Percentiles rank a stretch among this genome's conserved stretches.
phyloP scores from a whole-genome alignment of 306 rosid species.

The Rubus idaeus region DNA sequence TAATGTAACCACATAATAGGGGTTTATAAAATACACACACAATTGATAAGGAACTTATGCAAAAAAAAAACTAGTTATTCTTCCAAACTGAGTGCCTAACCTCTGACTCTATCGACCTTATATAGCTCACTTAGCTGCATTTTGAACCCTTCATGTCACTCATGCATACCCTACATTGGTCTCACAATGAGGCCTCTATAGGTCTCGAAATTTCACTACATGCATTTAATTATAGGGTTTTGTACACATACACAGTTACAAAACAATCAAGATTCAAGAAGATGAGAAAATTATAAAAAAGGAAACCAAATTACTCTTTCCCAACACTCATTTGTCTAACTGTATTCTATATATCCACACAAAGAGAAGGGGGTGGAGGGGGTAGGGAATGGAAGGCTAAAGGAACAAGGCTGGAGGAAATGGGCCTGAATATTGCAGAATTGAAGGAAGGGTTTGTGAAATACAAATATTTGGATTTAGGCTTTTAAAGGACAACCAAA shows the following conservation, averaged over 20 bases:
- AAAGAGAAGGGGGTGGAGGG: too few relatives aligned
- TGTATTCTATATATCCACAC: neutral
- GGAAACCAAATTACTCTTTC: neutral
- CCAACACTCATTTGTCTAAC: neutral
- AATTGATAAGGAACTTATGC: neutral
- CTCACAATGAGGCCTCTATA: neutral
- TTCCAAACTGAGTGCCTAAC: neutral
- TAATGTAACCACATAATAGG: neutral
- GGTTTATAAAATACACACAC: too few relatives aligned
- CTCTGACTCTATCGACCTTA: neutral
- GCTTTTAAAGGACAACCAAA: neutral
- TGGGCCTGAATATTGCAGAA: neutral
- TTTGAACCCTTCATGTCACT: neutral
- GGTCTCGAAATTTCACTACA: neutral
- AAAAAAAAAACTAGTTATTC: neutral
- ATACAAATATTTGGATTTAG: neutral
- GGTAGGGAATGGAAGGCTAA: neutral
- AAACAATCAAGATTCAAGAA: neutral
- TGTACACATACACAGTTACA: neutral
- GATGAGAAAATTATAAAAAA: neutral
- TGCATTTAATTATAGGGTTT: neutral
- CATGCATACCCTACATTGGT: neutral
- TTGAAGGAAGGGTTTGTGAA: neutral
- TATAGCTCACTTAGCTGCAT: neutral
- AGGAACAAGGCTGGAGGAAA: neutral